A percentile compares a stretch with the other conserved stretches of the same genome.
Evolutionary conservation across 495 filamentous ascomycete genomes (phyloP).

Genomic region (Aspergillus nanangensis): DNA sequence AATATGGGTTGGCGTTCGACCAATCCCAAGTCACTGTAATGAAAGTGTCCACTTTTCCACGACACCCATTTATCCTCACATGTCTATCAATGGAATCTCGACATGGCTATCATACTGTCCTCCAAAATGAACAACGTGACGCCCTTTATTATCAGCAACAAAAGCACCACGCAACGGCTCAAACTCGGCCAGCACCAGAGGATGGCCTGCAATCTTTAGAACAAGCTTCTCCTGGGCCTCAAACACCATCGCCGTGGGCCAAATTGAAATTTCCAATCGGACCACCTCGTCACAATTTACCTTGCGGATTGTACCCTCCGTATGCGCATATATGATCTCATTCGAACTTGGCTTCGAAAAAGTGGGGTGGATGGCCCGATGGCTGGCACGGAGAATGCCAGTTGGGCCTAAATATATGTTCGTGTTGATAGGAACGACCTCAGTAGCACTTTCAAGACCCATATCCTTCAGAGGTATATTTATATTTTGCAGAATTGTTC

Average conservation of each 20-base stretch:
- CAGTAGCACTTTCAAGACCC: not conserved
- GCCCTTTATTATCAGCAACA: not conserved
- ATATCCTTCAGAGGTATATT: not conserved
- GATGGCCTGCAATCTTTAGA: not conserved
- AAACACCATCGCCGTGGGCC: slow-evolving; percentile 7
- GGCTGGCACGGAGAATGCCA: slow-evolving; percentile 5
- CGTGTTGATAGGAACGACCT: not conserved
- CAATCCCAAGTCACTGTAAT: too few species aligned
- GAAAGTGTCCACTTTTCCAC: too few species aligned
- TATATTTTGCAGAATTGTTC: not conserved
- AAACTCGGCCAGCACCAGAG: not conserved
- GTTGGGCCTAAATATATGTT: slow-evolving; percentile 5
- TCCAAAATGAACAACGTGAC: not conserved
- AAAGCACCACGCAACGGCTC: not conserved
- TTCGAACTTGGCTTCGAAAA: not conserved
- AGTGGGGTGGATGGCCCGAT: not conserved
- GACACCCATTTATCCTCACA: too few species aligned
- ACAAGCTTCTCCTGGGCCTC: slow-evolving; percentile 5
- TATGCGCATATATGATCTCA: not conserved
- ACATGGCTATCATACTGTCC: not conserved
- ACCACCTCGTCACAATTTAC: not conserved
- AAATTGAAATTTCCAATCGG: not conserved
- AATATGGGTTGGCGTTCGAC: too few species aligned
- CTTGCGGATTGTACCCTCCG: not conserved
- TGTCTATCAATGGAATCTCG: not conserved